These are phyloP conservation scores for Aristolochia fimbriata DNA, from an alignment of 164 flowering plant species.

Conservation along the genomic window DNA sequence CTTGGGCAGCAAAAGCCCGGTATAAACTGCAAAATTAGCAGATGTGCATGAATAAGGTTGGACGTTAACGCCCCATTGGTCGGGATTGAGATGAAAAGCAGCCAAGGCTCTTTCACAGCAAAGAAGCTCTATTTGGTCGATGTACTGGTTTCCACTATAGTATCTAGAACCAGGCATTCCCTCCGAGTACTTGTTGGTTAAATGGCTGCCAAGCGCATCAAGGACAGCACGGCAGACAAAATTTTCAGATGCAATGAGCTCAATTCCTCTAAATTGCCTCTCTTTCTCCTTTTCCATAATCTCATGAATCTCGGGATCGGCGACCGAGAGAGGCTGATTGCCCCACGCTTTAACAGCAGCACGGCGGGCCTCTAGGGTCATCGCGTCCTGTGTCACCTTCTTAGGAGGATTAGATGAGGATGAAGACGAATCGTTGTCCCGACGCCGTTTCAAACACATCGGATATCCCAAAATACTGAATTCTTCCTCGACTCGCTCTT, in stretches of 20 bases:
- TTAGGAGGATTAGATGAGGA: background rate
- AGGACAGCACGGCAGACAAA: constrained; percentile 62
- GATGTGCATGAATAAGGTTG: constrained; percentile 92
- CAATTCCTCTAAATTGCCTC: constrained; percentile 55
- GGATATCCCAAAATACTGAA: constrained; percentile 54
- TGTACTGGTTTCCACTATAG: constrained; percentile 69
- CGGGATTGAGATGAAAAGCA: constrained; percentile 58
- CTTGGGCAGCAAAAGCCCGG: constrained; percentile 60
- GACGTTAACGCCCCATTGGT: constrained; percentile 88
- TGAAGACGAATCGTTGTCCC: constrained; percentile 15
- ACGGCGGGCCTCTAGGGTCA: background rate
- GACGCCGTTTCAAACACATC: constrained; percentile 50
- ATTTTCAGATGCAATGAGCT: constrained; percentile 71
- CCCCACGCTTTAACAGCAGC: constrained; percentile 47
- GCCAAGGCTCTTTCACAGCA: constrained; percentile 67
- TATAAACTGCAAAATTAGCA: constrained; percentile 79
- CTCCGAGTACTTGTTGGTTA: constrained; percentile 76
- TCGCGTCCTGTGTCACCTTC: background rate
- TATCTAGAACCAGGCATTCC: constrained; percentile 73
- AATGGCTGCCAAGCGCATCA: constrained; percentile 66
- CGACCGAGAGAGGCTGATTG: constrained; percentile 32
- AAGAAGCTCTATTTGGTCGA: constrained; percentile 69
- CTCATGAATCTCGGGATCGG: constrained; percentile 50
- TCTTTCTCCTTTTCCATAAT: constrained; percentile 66
- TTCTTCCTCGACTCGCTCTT: constrained; percentile 32